Evolutionary conservation across 164 flowering plant genomes (phyloP), one percentile per base, ranked within the genome.

Genomic region (Sextonia rubra): DNA sequence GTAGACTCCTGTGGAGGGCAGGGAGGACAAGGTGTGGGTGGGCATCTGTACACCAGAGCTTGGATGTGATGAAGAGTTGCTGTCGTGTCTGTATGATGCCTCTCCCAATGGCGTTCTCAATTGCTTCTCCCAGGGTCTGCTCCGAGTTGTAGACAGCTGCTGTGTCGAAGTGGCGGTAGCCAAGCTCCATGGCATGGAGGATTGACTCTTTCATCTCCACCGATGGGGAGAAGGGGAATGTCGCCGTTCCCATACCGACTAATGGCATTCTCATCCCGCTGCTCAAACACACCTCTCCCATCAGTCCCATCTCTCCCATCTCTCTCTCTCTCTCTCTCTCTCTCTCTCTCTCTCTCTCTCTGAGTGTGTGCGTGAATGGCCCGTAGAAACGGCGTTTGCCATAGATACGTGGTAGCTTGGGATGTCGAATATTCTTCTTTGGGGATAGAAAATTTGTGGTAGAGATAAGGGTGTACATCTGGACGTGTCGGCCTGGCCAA

Each of bases 81-180:
- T 26, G 47, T 29, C 81, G 62, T 11, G 75, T 55, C 26, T 29
- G 15, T 47, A 75, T 61, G 25, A 78, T 47, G 15, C 78, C 77
- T 4, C 15, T 18, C 32, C n/a, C 44, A 0, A 78, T 14, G 12
- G 78, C 81, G 20, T 74, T 64, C 11, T 47, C 63, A 1, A 78
- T 47, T 56, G 73, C 81, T 25, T 78, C 75, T 1, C 80, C 80
- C 23, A 74, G 67, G 11, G 58, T 27, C 69, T 71, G 18, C 72
- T 78, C 80, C 1, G 78, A 71, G 12, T 12, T 15, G 60, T 78
- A 78, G 14, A 23, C 5, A 8, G 68, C 30, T 1, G 81, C 77
- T 0, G 81, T 68, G 58, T 78, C 81, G 70, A 78, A 75, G 72
- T 78, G 81, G 3, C 78, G 48, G 70, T 74, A 78, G 2, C 81